Percentiles rank a stretch among this genome's conserved stretches.
Conservation (phyloP, 352 stramenopile species). For the Globisporangium heterothallicum region DNA sequence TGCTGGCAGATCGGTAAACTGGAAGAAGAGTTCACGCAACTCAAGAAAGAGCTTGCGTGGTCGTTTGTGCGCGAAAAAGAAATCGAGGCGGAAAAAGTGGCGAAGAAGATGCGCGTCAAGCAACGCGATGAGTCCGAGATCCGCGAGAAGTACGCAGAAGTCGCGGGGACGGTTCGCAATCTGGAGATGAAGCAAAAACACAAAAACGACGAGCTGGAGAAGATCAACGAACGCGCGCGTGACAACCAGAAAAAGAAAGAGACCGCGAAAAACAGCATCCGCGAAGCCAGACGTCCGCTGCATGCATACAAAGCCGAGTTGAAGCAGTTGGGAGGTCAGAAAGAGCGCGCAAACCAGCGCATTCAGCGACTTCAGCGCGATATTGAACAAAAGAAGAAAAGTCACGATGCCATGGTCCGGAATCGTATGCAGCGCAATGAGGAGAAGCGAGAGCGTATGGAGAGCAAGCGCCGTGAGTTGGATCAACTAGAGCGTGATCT, state of each 20-base stretch:
- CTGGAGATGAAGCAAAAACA: conserved; percentile 56
- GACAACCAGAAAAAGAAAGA: conserved; percentile 44
- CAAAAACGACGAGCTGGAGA: conserved; percentile 61
- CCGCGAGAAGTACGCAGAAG: conserved; percentile 36
- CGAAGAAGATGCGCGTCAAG: conserved; percentile 53
- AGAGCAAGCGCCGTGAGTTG: conserved; percentile 42
- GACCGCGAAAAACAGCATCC: conserved; percentile 52
- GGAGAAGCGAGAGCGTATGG: conserved; percentile 49
- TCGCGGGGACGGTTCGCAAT: conserved; percentile 34
- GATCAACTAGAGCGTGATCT: conserved; percentile 33
- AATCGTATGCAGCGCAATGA: conserved; percentile 54
- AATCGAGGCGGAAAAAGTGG: conserved; percentile 32
- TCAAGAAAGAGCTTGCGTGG: conserved; percentile 80
- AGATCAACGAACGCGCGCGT: conserved; percentile 32
- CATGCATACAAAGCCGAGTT: conserved; percentile 63
- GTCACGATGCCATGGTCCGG: conserved; percentile 52
- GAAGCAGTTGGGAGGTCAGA: conserved; percentile 50
- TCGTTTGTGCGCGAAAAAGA: conserved; percentile 80
- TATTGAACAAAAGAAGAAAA: conserved; percentile 43
- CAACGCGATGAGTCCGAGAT: conserved; percentile 35
- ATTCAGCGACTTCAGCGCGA: conserved; percentile 46
- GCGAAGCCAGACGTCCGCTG: conserved; percentile 54
- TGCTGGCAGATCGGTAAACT: conserved; percentile 73
- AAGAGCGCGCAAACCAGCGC: conserved; percentile 40
- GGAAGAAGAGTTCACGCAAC: conserved; percentile 58